A percentile compares a stretch with the other conserved stretches of the same genome.
These are phyloP conservation scores for Podospora pseudocomata DNA, from an alignment of 495 filamentous ascomycete species.

Conservation along the genomic window DNA sequence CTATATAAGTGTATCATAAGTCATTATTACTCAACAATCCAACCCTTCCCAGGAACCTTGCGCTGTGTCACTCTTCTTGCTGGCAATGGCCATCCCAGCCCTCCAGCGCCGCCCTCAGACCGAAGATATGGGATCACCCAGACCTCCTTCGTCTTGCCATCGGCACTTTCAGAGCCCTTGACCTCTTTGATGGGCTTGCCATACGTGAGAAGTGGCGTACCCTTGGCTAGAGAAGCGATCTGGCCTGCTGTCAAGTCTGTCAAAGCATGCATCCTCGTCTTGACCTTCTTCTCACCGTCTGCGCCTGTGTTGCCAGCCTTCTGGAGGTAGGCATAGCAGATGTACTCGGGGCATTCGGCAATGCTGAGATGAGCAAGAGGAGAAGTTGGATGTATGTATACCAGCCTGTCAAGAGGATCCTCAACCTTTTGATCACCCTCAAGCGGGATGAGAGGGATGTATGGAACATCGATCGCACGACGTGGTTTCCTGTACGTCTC, in stretches of 20 bases:
- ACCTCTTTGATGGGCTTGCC: conserved; percentile 85
- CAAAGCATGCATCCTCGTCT: conserved; percentile 84
- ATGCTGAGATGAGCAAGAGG: conserved; percentile 66
- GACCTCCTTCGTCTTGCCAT: conserved; percentile 61
- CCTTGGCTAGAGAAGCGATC: conserved; percentile 75
- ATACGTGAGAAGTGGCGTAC: conserved; percentile 78
- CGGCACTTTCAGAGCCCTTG: conserved; percentile 40
- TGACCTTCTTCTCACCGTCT: conserved; percentile 54
- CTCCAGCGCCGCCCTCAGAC: conserved; percentile 50
- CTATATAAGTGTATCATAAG: background rate
- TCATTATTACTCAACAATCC: conserved; percentile 55
- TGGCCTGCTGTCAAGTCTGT: conserved; percentile 70
- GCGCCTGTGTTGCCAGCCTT: conserved; percentile 53
- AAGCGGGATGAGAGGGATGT: conserved; percentile 78
- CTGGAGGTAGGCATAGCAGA: conserved; percentile 84
- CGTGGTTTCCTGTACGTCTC: conserved; percentile 67
- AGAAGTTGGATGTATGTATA: conserved; percentile 86
- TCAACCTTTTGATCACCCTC: conserved; percentile 39
- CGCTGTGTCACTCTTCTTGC: conserved; percentile 78
- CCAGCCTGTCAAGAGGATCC: conserved; percentile 46
- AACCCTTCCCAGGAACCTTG: conserved; percentile 66
- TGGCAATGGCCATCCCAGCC: conserved; percentile 77
- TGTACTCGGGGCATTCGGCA: conserved; percentile 72
- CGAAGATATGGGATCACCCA: conserved; percentile 79
- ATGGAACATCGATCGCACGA: conserved; percentile 83